Evolutionary conservation across 169 alveolate species (phyloP), one percentile per base, ranked within the genome.

Genomic region (Plasmodium vivax): DNA sequence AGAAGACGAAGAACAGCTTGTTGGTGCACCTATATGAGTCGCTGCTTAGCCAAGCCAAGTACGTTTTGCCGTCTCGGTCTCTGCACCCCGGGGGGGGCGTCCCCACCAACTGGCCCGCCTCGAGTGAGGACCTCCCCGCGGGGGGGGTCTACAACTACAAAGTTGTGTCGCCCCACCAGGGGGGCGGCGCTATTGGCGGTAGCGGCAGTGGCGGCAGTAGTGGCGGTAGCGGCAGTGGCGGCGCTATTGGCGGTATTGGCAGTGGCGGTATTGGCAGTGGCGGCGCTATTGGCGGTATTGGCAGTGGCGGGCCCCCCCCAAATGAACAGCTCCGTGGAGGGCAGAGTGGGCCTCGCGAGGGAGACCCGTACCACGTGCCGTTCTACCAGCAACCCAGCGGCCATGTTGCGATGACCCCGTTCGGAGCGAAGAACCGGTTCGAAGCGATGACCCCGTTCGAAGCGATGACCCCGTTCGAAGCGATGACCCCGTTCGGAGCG

Each of bases 1-100:
- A 84, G n/a, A 77, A 81, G 32, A 91, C n/a, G n/a, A n/a, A 91
- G 41, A 91, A 82, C 75, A 6, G 71, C 19, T 14, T 71, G n/a
- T 32, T 72, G 19, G 73, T 82, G n/a, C 80, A 56, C 47, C 41
- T 88, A 72, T 91, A 91, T 81, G 83, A 91, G 23, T 30, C 68
- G 1, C 47, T 91, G 34, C 51, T 91, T 30, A 54, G 73, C 30
- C 72, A 32, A 32, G 30, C 84, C 3, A 91, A 82, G 73, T 91
- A 82, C 72, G 74, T 91, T 43, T 54, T 82, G 6, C 74, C 92
- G 19, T 32, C 82, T 14, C 30, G 10, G 1, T 30, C n/a, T 73
- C 30, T 36, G 6, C 56, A 30, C 1, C 1, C 0, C 30, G 30
- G 38, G 32, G 51, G 38, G 0, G 30, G 27, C 0, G 4, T 16